Evolutionary conservation across 345 rosid species (phyloP).

Genomic region (Salix exigua): DNA sequence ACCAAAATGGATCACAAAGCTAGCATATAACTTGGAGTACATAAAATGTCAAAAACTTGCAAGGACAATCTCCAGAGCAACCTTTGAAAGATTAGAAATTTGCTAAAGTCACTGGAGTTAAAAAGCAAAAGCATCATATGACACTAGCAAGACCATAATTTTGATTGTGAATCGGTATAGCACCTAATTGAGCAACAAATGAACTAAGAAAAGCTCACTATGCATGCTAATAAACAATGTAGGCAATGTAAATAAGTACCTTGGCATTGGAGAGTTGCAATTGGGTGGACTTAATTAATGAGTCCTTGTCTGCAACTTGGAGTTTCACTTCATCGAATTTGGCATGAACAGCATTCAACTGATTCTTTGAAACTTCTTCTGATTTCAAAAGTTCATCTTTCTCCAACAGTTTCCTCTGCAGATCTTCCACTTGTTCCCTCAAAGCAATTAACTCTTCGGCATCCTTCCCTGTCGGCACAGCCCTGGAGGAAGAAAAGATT

Average conservation of each 20-base stretch:
- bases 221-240: background rate
- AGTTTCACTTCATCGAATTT: constrained; percentile 59
- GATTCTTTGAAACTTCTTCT: constrained; percentile 48
- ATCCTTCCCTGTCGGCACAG: constrained; percentile 49
- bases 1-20: background rate
- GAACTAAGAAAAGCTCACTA: background rate
- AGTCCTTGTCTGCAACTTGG: constrained; percentile 60
- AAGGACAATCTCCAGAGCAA: background rate
- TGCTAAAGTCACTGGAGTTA: background rate
- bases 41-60: background rate
- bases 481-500: constrained; percentile 44
- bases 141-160: background rate
- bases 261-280: constrained; percentile 79
- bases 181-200: background rate
- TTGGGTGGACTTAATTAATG: constrained; percentile 61
- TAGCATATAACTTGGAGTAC: background rate
- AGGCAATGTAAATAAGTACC: constrained; percentile 37
- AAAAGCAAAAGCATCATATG: background rate
- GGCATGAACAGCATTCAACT: constrained; percentile 41
- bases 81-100: background rate
- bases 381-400: constrained; percentile 86
- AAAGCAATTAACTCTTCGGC: constrained; percentile 56
- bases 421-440: constrained; percentile 69
- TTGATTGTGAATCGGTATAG: background rate
- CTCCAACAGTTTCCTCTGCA: constrained; percentile 61